Evolutionary conservation across 192 early-diverging fungal genomes (phyloP).

Genomic region (Thamnidium elegans): DNA sequence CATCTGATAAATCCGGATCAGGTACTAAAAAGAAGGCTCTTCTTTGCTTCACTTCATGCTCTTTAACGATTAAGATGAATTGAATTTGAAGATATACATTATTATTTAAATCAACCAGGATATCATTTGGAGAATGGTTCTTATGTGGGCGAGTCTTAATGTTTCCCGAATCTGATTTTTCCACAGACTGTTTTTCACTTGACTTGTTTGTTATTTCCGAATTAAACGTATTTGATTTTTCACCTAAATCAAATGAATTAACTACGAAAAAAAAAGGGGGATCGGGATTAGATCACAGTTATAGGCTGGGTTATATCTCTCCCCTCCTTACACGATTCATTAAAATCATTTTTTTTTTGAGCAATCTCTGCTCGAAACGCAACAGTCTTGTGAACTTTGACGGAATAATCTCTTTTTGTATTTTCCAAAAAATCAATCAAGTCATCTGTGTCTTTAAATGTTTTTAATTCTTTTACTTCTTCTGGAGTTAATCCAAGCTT

Average conservation of each 20-base stretch:
- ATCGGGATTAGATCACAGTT: neutral
- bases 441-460: constrained; percentile 27
- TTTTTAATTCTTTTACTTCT: constrained; percentile 9
- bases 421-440: constrained; percentile 32
- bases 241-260: neutral
- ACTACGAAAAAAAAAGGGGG: neutral
- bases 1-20: constrained; percentile 34
- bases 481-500: constrained; percentile 21
- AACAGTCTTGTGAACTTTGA: constrained; percentile 35
- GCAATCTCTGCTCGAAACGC: constrained; percentile 18
- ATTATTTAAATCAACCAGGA: constrained; percentile 23
- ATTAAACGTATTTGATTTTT: too few species aligned
- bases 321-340: neutral
- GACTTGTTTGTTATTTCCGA: too few species aligned
- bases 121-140: neutral
- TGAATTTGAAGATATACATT: constrained; percentile 38
- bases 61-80: neutral
- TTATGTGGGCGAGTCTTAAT: neutral
- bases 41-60: constrained; percentile 4
- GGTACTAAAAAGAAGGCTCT: constrained; percentile 25
- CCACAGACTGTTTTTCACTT: too few species aligned
- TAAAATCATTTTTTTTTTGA: constrained; percentile 4
- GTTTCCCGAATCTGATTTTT: too few species aligned
- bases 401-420: constrained; percentile 25
- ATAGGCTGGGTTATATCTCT: neutral